Base-by-base conservation (phyloP, 169 alveolate species). In the Cryptosporidium viatorum region DNA sequence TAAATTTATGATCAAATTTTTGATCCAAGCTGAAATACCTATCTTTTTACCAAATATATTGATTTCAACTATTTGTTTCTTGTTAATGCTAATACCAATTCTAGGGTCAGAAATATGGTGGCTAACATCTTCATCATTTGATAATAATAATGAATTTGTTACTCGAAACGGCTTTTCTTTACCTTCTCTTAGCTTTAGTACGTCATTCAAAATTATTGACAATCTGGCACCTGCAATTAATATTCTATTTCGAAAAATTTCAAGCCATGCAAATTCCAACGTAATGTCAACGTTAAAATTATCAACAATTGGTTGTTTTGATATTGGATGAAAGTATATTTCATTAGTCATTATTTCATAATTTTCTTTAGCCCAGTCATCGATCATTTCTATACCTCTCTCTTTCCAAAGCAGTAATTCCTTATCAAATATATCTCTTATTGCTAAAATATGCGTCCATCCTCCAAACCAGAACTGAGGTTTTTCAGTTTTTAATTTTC, bases 151-250 rank as follows among this genome's bases (percentile, higher is more conserved):
- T 35, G 89, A 80, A 26, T 26, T 62, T 16, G 86, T 52, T 29
- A 26, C 23, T 80, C 89, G 62, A 48, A 80, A 80, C 35, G 89
- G 73, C n/a, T 80, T 80, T 43, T 62, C 89, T 43, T 62, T 80
- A 33, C 89, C 89, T 43, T 80, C 89, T 41, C 89, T 59, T 14
- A 45, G 33, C 21, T 65, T 80, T 18, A 95, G 94, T 23, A 95
- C 93, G 69, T 93, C 91, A 91, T 95, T 95, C 43, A 95, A 60
- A 33, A 94, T 80, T 35, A 95, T 94, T 18, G 96, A 94, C 50
- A 94, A 84, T 26, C 97, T 71, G 3, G 97, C 96, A 8, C 97
- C 97, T 14, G 96, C 97, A 45, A 93, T 75, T 70, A 95, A 93
- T 37, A 95, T 94, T 45, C 94, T 95, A 65, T 70, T 71, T 75